Base-by-base conservation (phyloP, 306 rosid genomes). In the Phaseolus lunatus region DNA sequence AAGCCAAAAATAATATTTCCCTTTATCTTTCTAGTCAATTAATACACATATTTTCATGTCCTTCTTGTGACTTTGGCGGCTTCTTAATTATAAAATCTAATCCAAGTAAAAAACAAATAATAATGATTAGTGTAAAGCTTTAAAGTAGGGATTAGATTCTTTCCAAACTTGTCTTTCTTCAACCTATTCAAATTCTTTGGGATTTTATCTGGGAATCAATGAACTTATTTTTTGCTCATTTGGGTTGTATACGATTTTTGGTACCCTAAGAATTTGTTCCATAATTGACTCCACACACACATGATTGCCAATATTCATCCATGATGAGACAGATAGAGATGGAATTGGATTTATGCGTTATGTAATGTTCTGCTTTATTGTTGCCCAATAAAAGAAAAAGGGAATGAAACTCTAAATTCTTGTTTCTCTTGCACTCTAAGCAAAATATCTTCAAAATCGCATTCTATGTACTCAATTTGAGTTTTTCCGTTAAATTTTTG, bases 141-240 rank as follows among this genome's bases (percentile, higher is more conserved):
- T 19, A 20, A 48, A 48, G 66, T 16, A 0, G 18, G 39, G 72
- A 61, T 79, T 71, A 31, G 57, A 47, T 67, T 81, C 74, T 52
- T 33, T 61, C 43, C 39, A 54, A 20, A 54, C 19, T 65, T 65
- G 7, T 13, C 72, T 48, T 47, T 78, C 18, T 70, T 78, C 33
- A 78, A 49, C 39, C 20, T 23, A 37, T 24, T 63, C 39, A 18
- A 35, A 33, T 63, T 19, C 13, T 27, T 2, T 10, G 0, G 61
- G 4, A 7, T 45, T 13, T 6, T 14, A 15, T 56, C 41, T 3
- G 0, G 24, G 67, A 72, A 80, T 44, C 50, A 52, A 72, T 44
- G 29, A 65, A n/a, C 29, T 71, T 59, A 65, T 54, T 15, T 35
- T 10, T 6, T 41, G 35, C 49, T 71, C 67, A 35, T 2, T 9